Conservation (phyloP, 371 early-diverging fungal genomes). For the Polyrhizophydium stewartii region DNA sequence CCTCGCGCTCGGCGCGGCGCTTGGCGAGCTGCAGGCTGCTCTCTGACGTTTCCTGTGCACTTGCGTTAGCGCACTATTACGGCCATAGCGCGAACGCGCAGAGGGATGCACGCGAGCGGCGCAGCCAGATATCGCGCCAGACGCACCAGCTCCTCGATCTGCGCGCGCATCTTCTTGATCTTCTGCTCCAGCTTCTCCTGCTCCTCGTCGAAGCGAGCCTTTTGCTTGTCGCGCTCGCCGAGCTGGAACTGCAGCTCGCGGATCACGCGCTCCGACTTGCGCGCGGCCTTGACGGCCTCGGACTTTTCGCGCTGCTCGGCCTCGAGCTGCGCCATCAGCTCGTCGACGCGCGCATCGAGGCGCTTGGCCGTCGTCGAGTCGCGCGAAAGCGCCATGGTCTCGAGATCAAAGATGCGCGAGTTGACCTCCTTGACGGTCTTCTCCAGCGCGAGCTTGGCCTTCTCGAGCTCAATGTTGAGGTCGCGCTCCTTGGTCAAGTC, state of each 20-base stretch:
- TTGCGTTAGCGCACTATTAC: too few species aligned
- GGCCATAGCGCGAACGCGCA: too few species aligned
- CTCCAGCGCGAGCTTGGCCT: slow-evolving; percentile 66
- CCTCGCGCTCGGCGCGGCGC: slow-evolving; percentile 72
- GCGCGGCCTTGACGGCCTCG: slow-evolving; percentile 50
- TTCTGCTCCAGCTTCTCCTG: slow-evolving; percentile 63
- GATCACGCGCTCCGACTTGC: slow-evolving; percentile 70
- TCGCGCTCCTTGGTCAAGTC: slow-evolving; percentile 68
- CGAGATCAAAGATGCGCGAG: slow-evolving; percentile 67
- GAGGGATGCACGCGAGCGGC: too few species aligned
- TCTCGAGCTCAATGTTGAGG: slow-evolving; percentile 52
- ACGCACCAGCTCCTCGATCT: slow-evolving; percentile 68
- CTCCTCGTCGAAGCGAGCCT: slow-evolving; percentile 64
- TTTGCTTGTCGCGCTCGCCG: slow-evolving; percentile 67
- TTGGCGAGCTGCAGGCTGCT: slow-evolving; percentile 67
- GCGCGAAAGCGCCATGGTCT: slow-evolving; percentile 51
- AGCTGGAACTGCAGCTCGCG: slow-evolving; percentile 82
- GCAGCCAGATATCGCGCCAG: too few species aligned
- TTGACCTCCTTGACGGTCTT: slow-evolving; percentile 72
- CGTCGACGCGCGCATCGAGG: slow-evolving; percentile 62
- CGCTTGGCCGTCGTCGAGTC: slow-evolving; percentile 46
- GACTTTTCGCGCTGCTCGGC: slow-evolving; percentile 56
- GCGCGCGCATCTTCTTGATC: slow-evolving; percentile 57
- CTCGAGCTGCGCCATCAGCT: slow-evolving; percentile 60
- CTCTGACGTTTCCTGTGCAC: slow-evolving; percentile 54